phyloP scores from a whole-genome alignment of 371 early-diverging fungal species.

The Zopfochytrium polystomum region DNA sequence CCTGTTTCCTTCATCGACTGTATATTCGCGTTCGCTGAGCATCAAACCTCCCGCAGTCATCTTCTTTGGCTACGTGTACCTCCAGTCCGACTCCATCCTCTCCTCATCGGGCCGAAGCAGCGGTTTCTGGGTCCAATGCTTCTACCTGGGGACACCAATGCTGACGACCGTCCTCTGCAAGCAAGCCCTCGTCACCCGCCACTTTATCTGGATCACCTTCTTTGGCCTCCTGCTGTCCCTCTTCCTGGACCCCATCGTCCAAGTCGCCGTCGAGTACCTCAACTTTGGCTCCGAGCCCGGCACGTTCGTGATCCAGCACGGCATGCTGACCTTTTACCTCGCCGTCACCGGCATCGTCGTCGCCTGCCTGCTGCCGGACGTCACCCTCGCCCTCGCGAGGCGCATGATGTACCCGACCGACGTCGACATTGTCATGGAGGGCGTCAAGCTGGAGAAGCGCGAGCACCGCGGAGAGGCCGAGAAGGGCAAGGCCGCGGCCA shows the following conservation, averaged over 20 bases:
- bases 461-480: no score
- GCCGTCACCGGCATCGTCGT: conserved; percentile 22
- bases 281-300: conserved; percentile 24
- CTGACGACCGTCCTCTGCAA: conserved; percentile 40
- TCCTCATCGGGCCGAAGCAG: conserved; percentile 27
- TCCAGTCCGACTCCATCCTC: conserved; percentile 27
- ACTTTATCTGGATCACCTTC: conserved; percentile 33
- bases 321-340: conserved; percentile 36
- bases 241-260: conserved; percentile 21
- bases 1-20: not conserved
- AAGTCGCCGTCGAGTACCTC: conserved; percentile 31
- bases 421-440: conserved; percentile 32
- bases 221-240: conserved; percentile 27
- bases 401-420: conserved; percentile 23
- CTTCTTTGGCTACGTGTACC: conserved; percentile 29
- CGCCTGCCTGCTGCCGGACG: conserved; percentile 32
- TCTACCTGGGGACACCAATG: conserved; percentile 39
- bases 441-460: not conserved
- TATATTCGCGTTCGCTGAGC: not conserved
- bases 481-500: no score
- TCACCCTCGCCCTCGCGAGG: conserved; percentile 19
- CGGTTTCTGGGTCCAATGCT: conserved; percentile 43
- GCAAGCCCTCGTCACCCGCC: conserved; percentile 23
- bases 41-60: conserved; percentile 27
- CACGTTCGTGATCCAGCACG: conserved; percentile 32